Evolutionary conservation across 805 yeast genomes (phyloP), one percentile per base, ranked within the genome.

Genomic region (Babjeviella inositovora): DNA sequence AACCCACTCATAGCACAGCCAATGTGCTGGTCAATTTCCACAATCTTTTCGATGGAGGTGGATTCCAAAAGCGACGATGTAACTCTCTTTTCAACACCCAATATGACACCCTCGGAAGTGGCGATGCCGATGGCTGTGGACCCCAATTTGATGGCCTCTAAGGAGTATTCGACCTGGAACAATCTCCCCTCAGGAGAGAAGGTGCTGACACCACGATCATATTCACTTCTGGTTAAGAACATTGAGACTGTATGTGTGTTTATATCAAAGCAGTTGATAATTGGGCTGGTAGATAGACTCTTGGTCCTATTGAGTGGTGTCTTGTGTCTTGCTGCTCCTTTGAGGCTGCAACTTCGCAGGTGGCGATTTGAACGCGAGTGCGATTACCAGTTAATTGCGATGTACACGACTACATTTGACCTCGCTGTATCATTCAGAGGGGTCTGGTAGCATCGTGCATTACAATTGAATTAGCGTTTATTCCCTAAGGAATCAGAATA

Each of bases 1-100:
- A 92, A 62, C 4, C 99, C 99, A 32, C 92, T 74, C 96, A 90
- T 90, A 37, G 99, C 98, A 54, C 96, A 84, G 23, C 99, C 98
- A 27, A 90, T 71, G 45, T 90, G 98, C 22, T 57, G 57, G 44
- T 90, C 99, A 28, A 90, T 76, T 43, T 90, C 98, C 35, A 90
- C 80, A 34, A 90, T 85, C 50, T 90, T 90, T 45, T 92, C 98
- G 43, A 92, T 85, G 20, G 94, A 80, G 14, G 87, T 76, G 14
- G 87, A 70, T 49, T 92, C 99, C 28, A 90, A 62, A 32, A 90
- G 56, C 8, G 93, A 65, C 7, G 96, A 85, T 1, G 96, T 87
- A 13, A 90, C 96, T 45, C 97, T 67, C 51, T 90, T 92, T 54
- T 90, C 99, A 13, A 92, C 98, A 14, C 95, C 97, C 18, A 90